phyloP scores from a whole-genome alignment of 176 grass and related monocot genomes.

The Oryza brachyantha region DNA sequence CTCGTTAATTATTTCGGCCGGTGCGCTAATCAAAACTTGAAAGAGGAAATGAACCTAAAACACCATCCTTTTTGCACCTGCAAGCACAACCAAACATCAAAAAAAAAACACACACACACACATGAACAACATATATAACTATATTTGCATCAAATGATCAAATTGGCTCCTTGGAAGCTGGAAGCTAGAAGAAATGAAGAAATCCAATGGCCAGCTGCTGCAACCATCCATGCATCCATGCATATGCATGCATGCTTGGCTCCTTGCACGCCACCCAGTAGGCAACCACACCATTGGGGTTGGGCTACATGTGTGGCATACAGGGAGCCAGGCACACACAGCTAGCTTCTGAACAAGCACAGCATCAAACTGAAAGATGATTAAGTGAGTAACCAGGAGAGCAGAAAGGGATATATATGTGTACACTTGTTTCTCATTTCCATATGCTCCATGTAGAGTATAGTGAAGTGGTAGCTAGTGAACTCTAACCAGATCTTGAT shows the following conservation, averaged over 20 bases:
- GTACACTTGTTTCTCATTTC: neutral
- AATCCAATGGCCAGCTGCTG: too few species aligned
- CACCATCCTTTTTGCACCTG: neutral
- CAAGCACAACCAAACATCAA: slow-evolving; percentile 9
- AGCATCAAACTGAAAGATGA: too few species aligned
- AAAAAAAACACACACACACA: neutral
- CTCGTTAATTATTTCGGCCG: neutral
- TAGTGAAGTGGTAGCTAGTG: neutral
- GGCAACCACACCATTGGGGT: slow-evolving; percentile 55
- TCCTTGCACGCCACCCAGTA: slow-evolving; percentile 97
- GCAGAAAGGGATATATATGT: neutral
- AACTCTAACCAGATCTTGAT: slow-evolving; percentile 24
- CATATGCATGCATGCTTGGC: slow-evolving; percentile 81
- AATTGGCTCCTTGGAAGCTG: too few species aligned
- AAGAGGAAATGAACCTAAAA: neutral
- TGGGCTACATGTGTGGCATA: slow-evolving; percentile 98
- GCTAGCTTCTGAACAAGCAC: too few species aligned
- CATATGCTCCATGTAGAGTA: neutral
- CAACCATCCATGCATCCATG: neutral
- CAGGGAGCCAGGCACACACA: slow-evolving; percentile 99
- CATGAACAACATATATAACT: neutral
- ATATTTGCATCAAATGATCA: neutral
- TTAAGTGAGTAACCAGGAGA: neutral
- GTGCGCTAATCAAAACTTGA: neutral
- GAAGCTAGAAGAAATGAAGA: too few species aligned